Base-by-base conservation (phyloP, 805 yeast species). In the Wickerhamomyces chaumierensis region DNA sequence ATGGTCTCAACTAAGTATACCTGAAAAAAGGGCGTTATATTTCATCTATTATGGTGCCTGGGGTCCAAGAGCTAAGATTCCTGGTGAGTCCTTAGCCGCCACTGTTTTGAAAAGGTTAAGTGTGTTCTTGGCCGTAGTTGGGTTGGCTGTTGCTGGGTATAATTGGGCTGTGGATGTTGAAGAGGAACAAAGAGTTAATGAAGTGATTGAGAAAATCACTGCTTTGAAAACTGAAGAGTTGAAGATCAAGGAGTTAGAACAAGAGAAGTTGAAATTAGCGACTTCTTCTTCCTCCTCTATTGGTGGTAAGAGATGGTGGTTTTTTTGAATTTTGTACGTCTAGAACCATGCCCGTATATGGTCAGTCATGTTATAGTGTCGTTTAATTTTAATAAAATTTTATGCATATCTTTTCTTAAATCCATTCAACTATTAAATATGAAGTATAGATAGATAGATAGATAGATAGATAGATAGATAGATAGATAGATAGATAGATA, bases 11-110 rank as follows among this genome's bases (percentile, higher is more conserved):
- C 43, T 65, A 45, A 39, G 58, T 2, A 17, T 11, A 1, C 42
- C 43, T 1, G 68, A 65, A 36, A 45, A 50, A 35, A 44, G 40
- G 34, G 58, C 60, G 1, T 43, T 57, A 5, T 63, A 63, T 41
- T 60, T 51, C 44, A 48, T 64, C 14, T 56, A 60, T 9, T 65
- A 47, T 36, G 69, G 69, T 1, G 45, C 49, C 12, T 61, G 62
- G 60, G 69, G 69, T 1, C 65, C 65, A 11, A 45, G 66, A 18
- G 32, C 49, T 3, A 41, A 34, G 3, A 35, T 18, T 5, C 41
- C 38, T 14, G 25, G 29, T 20, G 38, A 33, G 18, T 37, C 43
- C 6, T 17, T 41, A 0, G 42, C 55, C 1, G 44, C 43, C 18
- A 29, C 25, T 3, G 42, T 52, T 5, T 19, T 52, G 28, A 42